phyloP scores from a whole-genome alignment of 768 basidiomycete species.

The Kwoniella bestiolae region DNA sequence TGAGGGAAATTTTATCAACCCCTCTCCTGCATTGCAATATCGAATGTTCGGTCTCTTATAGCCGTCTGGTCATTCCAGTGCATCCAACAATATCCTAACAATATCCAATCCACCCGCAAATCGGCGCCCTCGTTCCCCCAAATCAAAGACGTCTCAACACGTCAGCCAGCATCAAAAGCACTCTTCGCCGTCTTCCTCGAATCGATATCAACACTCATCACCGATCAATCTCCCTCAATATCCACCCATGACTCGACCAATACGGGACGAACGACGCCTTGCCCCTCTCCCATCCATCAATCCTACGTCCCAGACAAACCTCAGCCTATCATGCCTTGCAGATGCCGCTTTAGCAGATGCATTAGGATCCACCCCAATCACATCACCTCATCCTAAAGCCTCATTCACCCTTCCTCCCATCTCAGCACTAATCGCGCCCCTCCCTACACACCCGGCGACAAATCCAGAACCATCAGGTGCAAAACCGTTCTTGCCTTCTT shows the following conservation, averaged over 20 bases:
- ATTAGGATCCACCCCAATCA: background rate
- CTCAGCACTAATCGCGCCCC: slow-evolving; percentile 7
- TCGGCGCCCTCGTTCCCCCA: too few relatives aligned
- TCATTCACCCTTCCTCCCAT: slow-evolving; percentile 9
- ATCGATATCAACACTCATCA: background rate
- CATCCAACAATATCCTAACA: background rate
- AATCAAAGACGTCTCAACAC: background rate
- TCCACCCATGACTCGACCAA: background rate
- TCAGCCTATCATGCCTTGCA: slow-evolving; percentile 6
- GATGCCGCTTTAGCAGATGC: slow-evolving; percentile 15
- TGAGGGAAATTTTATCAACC: background rate
- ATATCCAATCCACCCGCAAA: background rate
- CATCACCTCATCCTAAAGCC: background rate
- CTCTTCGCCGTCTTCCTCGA: background rate
- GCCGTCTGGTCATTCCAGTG: background rate
- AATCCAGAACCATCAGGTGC: background rate
- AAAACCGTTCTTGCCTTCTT: background rate
- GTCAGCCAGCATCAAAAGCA: background rate
- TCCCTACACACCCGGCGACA: background rate
- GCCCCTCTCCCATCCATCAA: background rate
- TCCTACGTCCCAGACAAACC: background rate
- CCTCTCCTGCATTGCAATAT: too few relatives aligned
- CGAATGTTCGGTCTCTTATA: background rate
- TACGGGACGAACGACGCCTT: background rate
- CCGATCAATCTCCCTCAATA: background rate